Evolutionary conservation across 257 asterid genomes (phyloP).

Genomic region (Coffea canephora): DNA sequence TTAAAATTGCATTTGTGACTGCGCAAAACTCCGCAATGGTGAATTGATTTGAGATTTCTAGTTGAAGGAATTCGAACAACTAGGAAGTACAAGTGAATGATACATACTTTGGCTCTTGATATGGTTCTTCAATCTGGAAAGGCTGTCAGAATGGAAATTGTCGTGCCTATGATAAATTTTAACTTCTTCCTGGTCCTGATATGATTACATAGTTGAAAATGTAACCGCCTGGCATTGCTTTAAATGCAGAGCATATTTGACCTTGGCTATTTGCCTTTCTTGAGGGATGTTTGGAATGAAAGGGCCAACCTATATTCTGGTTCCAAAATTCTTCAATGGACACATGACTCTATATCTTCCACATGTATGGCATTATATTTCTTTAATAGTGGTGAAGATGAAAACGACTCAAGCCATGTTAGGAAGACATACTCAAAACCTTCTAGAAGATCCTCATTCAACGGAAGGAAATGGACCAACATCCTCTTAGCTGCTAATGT

Average conservation of each 20-base stretch:
- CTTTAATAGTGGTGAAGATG: slow-evolving; percentile 51
- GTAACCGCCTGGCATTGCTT: slow-evolving; percentile 22
- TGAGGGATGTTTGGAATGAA: slow-evolving; percentile 47
- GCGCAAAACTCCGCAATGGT: background rate
- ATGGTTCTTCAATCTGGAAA: background rate
- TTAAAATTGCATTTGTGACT: background rate
- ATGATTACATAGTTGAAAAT: background rate
- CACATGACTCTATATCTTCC: slow-evolving; percentile 42
- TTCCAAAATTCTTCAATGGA: slow-evolving; percentile 43
- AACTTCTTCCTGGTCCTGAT: background rate
- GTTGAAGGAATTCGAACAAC: background rate
- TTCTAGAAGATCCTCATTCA: slow-evolving; percentile 44
- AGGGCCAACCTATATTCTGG: slow-evolving; percentile 48
- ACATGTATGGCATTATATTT: slow-evolving; percentile 49
- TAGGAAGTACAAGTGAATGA: background rate
- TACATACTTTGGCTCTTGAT: background rate
- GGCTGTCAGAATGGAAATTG: background rate
- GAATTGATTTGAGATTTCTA: background rate
- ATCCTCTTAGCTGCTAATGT: slow-evolving; percentile 67
- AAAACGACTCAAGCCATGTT: slow-evolving; percentile 29
- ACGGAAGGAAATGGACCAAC: slow-evolving; percentile 66
- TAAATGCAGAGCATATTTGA: slow-evolving; percentile 43
- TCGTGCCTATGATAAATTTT: background rate
- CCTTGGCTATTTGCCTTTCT: slow-evolving; percentile 45
- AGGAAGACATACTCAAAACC: slow-evolving; percentile 42